Base-by-base conservation (phyloP, 225 moss, liverwort and hornwort species). In the Climacium dendroides region DNA sequence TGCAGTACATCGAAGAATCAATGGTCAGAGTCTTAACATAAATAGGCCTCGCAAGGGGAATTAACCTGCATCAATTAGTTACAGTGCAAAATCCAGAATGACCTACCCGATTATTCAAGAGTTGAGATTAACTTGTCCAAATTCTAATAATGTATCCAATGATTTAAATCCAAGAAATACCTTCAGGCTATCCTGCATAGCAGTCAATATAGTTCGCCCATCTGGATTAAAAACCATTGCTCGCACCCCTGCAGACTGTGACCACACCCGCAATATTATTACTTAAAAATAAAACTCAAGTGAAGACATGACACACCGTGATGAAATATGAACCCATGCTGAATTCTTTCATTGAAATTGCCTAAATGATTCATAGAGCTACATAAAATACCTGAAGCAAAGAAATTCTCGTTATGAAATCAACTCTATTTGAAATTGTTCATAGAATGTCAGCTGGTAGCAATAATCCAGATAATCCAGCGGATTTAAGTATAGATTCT, bases 211-310 rank as follows among this genome's bases (percentile, higher is more conserved):
- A 61, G 97, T 96, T 87, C 97, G 95, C 54, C 99, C 99, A 87
- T 99, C 99, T 76, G 99, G 95, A 90, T 96, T 97, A 92, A 97
- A 99, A 88, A 96, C 95, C 97, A 99, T 97, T 62, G 99, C 95
- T 88, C 99, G 92, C 79, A 97, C 96, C 80, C 99, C 99, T 88
- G 96, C 94, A 87, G 97, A 92, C 96, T 98, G 94, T 50, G 75
- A 78, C 86, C 29, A 82, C 58, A 85, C 89, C 77, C 85, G 78
- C 78, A 85, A 79, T 82, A 66, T 89, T 82, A 78, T 53, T 66
- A 66, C 29, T 41, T 85, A 34, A 67, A 45, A 75, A 67, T 5
- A 61, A 57, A 83, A 69, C 72, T 85, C 85, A 26, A 57, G 63
- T 70, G 64, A 81, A 85, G 48, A 57, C 24, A 64, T 45, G 19